Conservation (phyloP, 202 grass and related monocot genomes). For the Zoysia matrella region DNA sequence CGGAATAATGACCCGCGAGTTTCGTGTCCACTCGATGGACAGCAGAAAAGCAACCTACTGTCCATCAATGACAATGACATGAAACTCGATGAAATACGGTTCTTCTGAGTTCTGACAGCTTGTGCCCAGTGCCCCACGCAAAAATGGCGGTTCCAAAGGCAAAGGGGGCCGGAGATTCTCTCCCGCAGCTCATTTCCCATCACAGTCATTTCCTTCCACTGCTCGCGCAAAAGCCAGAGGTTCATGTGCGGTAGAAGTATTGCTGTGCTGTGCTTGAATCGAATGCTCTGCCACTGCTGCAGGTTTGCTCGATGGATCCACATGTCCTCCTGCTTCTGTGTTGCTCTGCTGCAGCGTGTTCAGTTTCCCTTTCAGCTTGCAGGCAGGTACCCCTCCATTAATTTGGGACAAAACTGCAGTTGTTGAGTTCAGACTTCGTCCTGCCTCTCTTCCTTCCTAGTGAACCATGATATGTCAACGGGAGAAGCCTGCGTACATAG, state of each 20-base stretch:
- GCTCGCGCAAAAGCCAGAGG: conserved; percentile 21
- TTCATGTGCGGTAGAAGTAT: neutral
- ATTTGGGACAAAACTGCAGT: too few species aligned
- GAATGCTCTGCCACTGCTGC: neutral
- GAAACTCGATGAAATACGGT: neutral
- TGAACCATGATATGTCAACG: too few species aligned
- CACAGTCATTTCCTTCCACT: conserved; percentile 32
- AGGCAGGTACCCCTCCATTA: too few species aligned
- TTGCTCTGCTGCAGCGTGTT: too few species aligned
- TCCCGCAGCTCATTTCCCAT: conserved; percentile 23
- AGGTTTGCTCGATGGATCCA: neutral
- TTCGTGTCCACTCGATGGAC: too few species aligned
- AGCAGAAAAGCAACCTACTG: too few species aligned
- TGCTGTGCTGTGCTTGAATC: neutral
- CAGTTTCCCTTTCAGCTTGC: too few species aligned
- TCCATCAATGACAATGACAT: too few species aligned
- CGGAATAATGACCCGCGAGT: too few species aligned
- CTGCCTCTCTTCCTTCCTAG: too few species aligned
- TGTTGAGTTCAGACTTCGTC: too few species aligned
- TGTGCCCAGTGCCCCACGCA: conserved; percentile 30
- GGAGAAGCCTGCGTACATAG: too few species aligned
- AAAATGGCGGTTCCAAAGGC: conserved; percentile 27
- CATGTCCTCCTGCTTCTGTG: neutral
- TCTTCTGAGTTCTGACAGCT: conserved; percentile 12
- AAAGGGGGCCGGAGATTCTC: conserved; percentile 8